These are phyloP conservation scores for Colletotrichum euphorbiae DNA, from an alignment of 2,329 filamentous ascomycete genomes.

Conservation along the genomic window DNA sequence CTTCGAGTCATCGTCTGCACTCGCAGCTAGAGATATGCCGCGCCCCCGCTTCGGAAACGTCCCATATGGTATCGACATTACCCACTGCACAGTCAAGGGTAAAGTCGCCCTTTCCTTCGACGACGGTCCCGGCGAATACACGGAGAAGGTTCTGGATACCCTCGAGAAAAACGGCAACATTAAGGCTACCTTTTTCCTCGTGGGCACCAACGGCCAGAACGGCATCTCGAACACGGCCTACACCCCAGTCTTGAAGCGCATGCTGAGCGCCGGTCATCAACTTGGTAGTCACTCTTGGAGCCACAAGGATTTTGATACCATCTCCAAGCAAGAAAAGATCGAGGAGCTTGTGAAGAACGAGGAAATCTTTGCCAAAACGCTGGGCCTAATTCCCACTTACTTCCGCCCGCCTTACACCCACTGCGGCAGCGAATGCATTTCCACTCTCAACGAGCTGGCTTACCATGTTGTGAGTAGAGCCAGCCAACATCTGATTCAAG, in stretches of 20 bases:
- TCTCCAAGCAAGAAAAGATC: constrained; percentile 49
- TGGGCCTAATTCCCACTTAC: constrained; percentile 60
- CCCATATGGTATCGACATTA: constrained; percentile 50
- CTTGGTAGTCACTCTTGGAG: constrained; percentile 61
- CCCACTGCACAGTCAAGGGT: constrained; percentile 46
- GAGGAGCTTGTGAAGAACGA: constrained; percentile 59
- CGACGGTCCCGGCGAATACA: constrained; percentile 52
- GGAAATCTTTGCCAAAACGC: constrained; percentile 54
- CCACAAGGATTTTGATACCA: constrained; percentile 55
- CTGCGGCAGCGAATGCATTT: constrained; percentile 43
- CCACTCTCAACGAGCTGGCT: constrained; percentile 45
- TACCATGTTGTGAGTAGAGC: constrained; percentile 49
- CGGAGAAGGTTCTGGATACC: constrained; percentile 49
- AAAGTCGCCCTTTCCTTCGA: constrained; percentile 54
- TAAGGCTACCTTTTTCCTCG: constrained; percentile 54
- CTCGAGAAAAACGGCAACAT: constrained; percentile 47
- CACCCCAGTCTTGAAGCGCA: constrained; percentile 55
- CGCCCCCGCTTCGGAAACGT: constrained; percentile 47
- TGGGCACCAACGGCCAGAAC: constrained; percentile 48
- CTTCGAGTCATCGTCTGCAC: constrained; percentile 21
- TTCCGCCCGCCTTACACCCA: constrained; percentile 55
- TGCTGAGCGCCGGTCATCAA: constrained; percentile 59
- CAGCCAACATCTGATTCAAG: too few relatives aligned
- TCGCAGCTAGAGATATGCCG: constrained; percentile 36
- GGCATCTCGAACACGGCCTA: constrained; percentile 52